Percentiles rank a stretch among this genome's conserved stretches.
Conservation (phyloP, 2,329 filamentous ascomycete genomes). For the Ophiostoma himal-ulmi region DNA sequence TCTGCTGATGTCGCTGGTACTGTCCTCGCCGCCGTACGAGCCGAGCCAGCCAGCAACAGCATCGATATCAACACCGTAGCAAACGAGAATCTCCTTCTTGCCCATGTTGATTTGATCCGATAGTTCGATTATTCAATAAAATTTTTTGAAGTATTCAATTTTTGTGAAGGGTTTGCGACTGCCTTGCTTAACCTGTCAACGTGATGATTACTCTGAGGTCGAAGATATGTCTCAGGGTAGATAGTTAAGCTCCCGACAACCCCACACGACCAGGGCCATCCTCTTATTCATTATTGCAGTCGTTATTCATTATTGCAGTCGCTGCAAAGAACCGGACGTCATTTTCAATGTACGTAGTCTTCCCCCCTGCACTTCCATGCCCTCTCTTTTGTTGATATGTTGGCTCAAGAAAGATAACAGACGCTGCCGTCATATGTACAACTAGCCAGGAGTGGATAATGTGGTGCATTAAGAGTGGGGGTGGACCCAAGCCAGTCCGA, state of each 20-base stretch:
- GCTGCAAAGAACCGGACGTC: not conserved
- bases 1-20: slow-evolving; percentile 64
- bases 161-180: not conserved
- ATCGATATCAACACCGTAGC: slow-evolving; percentile 68
- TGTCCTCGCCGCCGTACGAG: slow-evolving; percentile 68
- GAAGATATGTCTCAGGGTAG: not conserved
- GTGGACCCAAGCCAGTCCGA: not conserved
- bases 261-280: not conserved
- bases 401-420: slow-evolving; percentile 6
- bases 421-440: not conserved
- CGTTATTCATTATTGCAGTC: not conserved
- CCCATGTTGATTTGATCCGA: slow-evolving; percentile 15
- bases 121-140: no score
- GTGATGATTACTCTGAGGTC: not conserved
- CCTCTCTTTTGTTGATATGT: not conserved
- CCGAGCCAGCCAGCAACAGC: slow-evolving; percentile 73
- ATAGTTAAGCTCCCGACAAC: not conserved
- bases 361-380: not conserved
- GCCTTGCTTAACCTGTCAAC: not conserved
- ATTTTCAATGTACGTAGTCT: not conserved
- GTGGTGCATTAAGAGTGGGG: slow-evolving; percentile 2
- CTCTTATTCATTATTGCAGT: not conserved
- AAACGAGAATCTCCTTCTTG: slow-evolving; percentile 28
- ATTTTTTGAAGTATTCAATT: no score
- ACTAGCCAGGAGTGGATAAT: not conserved